These are phyloP conservation scores for Xylaria longipes DNA, from an alignment of 495 filamentous ascomycete genomes.

Conservation along the genomic window DNA sequence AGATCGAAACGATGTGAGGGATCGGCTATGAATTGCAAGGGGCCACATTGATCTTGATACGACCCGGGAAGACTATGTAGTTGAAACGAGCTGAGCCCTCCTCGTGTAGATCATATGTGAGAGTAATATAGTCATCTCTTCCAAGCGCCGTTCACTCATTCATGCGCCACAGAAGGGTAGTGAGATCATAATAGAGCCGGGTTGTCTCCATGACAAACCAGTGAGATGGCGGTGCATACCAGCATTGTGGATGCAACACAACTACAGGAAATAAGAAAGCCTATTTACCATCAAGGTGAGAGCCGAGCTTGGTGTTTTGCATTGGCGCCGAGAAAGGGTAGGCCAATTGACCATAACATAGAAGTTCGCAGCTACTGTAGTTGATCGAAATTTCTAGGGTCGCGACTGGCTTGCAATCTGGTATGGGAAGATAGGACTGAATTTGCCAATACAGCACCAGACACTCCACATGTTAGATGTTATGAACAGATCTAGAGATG, in stretches of 20 bases:
- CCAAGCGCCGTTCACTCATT: background rate
- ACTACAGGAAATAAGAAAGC: no score
- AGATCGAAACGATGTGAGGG: background rate
- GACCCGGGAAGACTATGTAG: background rate
- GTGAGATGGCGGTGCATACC: background rate
- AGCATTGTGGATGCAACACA: no score
- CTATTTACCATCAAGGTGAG: no score
- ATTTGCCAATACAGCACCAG: background rate
- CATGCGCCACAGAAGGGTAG: background rate
- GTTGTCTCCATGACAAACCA: background rate
- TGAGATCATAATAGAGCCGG: background rate
- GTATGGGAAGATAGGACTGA: no score
- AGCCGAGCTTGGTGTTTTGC: background rate
- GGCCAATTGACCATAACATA: no score
- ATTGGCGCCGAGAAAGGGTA: background rate
- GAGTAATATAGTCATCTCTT: background rate
- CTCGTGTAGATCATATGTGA: background rate
- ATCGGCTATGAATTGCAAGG: background rate
- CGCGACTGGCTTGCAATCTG: no score
- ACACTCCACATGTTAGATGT: no score
- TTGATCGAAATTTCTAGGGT: background rate
- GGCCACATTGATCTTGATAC: background rate
- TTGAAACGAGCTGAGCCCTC: slow-evolving; percentile 5
- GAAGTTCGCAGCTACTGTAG: no score
- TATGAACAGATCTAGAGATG: background rate